Base-by-base conservation (phyloP, 192 early-diverging fungal species). In the Backusella australiensis region DNA sequence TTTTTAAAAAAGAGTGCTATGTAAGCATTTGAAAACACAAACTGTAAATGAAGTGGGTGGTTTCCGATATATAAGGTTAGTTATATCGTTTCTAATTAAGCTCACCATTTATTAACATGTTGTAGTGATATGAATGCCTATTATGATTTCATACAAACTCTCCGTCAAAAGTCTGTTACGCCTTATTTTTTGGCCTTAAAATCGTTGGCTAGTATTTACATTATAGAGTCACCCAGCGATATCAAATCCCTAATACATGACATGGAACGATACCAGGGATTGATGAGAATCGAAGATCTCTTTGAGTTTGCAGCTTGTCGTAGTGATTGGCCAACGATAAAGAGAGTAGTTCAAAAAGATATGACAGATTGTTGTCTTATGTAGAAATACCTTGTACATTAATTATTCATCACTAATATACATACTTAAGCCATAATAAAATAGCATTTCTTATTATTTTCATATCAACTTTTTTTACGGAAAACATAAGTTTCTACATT, bases 1-100 rank as follows among this genome's bases (percentile, higher is more conserved):
- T 52, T 65, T 17, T 59, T 23, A 21, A 52, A 53, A 56, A n/a
- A 95, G 93, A 66, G 85, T 93, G 63, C 88, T 99, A 44, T 84
- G 90, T 69, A 95, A 97, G 69, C 93, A 97, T 82, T 83, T 99
- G 23, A 93, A 93, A 67, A 82, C 87, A 69, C 93, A 90, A 73
- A 91, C 90, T 52, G 91, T 99, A 41, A 94, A 89, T 26, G 91
- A 92, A 59, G 84, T 90, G 4, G 97, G 97, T 11, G 96, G 95
- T 0, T 93, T 97, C 78, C 95, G 96, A 81, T 89, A 98, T 34
- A 97, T 98, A 59, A 83, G 86, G 91, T 92, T 67, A 71, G 66
- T 56, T 32, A 32, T 14, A 21, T 21, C 8, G 2, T 9, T 56
- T 8, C 8, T 6, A 39, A 32, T 59, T 23, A 71, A 6, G 52